Conservation (phyloP, 2,329 filamentous ascomycete genomes). For the Hypoxylon sp. region DNA sequence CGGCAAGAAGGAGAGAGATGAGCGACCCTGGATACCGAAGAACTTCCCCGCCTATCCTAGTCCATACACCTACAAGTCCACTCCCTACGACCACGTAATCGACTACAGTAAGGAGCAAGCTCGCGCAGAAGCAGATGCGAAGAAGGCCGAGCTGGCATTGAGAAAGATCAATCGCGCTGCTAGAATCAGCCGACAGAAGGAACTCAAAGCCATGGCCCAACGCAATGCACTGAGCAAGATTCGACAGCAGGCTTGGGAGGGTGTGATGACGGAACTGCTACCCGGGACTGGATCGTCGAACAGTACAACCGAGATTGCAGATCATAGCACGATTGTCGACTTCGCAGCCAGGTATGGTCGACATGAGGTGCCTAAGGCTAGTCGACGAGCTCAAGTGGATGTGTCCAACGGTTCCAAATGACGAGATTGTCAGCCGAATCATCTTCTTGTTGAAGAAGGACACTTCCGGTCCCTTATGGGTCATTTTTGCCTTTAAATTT, state of each 20-base stretch:
- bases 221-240: constrained; percentile 67
- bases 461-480: background rate
- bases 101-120: constrained; percentile 70
- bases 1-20: constrained; percentile 69
- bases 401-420: constrained; percentile 9
- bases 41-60: constrained; percentile 74
- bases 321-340: constrained; percentile 76
- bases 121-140: constrained; percentile 71
- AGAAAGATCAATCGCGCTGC: constrained; percentile 72
- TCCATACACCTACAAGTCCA: constrained; percentile 74
- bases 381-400: constrained; percentile 56
- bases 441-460: background rate
- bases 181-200: constrained; percentile 76
- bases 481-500: background rate
- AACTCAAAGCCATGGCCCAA: constrained; percentile 70
- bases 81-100: constrained; percentile 58
- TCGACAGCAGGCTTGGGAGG: constrained; percentile 73
- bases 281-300: constrained; percentile 54
- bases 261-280: constrained; percentile 71
- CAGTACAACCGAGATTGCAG: constrained; percentile 67
- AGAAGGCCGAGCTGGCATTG: constrained; percentile 74
- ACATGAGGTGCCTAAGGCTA: constrained; percentile 66
- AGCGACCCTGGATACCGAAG: constrained; percentile 69
- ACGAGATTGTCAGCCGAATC: background rate
- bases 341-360: constrained; percentile 67